Evolutionary conservation across 192 early-diverging fungal genomes (phyloP), one percentile per base, ranked within the genome.

Genomic region (Obelidium mucronatum): DNA sequence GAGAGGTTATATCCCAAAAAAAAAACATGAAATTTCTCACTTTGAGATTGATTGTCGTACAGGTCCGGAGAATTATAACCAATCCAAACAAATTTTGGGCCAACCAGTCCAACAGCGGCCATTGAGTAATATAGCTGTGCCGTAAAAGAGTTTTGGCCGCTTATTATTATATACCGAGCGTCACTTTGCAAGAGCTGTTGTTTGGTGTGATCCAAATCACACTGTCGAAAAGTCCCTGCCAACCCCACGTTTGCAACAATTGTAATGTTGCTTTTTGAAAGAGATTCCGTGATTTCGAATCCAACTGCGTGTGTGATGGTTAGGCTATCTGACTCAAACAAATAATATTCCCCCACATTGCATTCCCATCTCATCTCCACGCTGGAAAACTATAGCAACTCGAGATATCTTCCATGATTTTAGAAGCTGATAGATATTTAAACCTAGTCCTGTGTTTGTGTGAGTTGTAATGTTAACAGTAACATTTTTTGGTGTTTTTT

Each of bases 81-180:
- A 1, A 68, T 8, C 13, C 30, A 68, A 11, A 68, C 67, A 36
- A 30, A 68, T 6, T 68, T 31, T 11, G 67, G 51, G 56, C 56
- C 56, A 19, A 24, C 24, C 56, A 59, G 6, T 6, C 24, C 24
- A 11, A 0, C 8, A 11, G 8, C 24, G 8, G 56, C 8, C 11
- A 59, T 13, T 8, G 26, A 8, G 13, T 19, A 33, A 59, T 59
- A 59, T 1, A 59, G 6, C 24, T 8, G 8, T 8, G 26, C 8
- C 11, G 1, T 59, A 24, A 59, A 59, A 19, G 24, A 8, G 26
- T 24, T 30, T 59, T 59, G 56, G 26, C 56, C 56, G 24, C 56
- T 59, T 8, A 59, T 6, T 8, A 59, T 59, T 0, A 59, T 30
- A 24, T 59, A 59, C 8, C 56, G 44, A 19, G 44, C 44, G 19